Conservation (phyloP, 73 alveolate genomes). For the Paramecium sonneborni region DNA sequence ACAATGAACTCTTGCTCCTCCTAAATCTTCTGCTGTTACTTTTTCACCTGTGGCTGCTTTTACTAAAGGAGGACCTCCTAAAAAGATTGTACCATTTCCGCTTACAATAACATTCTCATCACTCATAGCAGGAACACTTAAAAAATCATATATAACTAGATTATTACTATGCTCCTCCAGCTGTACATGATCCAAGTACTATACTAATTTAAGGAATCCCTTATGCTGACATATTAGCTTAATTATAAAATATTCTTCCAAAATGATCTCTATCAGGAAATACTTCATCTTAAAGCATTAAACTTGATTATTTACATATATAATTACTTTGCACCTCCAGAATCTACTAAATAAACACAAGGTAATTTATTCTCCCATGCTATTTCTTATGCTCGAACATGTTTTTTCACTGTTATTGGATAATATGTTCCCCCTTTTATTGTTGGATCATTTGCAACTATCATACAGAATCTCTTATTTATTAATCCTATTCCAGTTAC, state of each 20-base stretch:
- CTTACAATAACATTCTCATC: conserved; percentile 94
- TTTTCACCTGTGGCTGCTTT: conserved; percentile 97
- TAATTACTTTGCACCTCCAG: conserved; percentile 89
- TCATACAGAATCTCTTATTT: conserved; percentile 81
- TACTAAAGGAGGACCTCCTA: conserved; percentile 97
- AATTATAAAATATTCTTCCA: conserved; percentile 94
- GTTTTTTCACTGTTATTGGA: conserved; percentile 95
- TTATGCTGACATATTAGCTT: conserved; percentile 83
- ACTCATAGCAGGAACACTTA: conserved; percentile 94
- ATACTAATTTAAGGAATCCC: conserved; percentile 86
- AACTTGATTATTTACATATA: neutral
- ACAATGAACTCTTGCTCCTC: conserved; percentile 96
- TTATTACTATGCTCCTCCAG: conserved; percentile 96
- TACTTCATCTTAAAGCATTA: conserved; percentile 72
- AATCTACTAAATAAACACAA: conserved; percentile 92
- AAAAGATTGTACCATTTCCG: conserved; percentile 94
- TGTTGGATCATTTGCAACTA: conserved; percentile 92
- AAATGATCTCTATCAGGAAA: conserved; percentile 94
- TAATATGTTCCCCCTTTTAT: conserved; percentile 93
- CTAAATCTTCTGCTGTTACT: conserved; percentile 90
- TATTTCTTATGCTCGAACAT: conserved; percentile 93
- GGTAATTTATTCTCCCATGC: conserved; percentile 94
- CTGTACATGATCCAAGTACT: conserved; percentile 95
- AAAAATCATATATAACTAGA: neutral
- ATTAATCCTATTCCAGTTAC: conserved; percentile 93